Conservation (phyloP, 208 protist species). For the Jaenimonas drosophilae region DNA sequence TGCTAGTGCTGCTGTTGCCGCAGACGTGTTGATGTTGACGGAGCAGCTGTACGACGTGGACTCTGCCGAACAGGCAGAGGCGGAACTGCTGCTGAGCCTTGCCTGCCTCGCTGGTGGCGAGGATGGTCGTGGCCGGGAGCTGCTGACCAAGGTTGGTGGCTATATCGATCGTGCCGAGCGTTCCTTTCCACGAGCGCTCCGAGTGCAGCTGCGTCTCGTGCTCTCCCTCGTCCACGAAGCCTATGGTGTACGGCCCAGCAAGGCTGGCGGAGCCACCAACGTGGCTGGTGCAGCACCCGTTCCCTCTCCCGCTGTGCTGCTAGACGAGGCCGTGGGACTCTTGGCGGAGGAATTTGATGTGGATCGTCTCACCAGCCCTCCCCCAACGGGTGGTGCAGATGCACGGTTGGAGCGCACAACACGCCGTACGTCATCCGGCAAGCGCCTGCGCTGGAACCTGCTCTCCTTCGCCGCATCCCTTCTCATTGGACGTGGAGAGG, state of each 20-base stretch:
- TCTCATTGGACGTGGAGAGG: conserved; percentile 19
- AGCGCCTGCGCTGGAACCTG: conserved; percentile 37
- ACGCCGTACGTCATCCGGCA: conserved; percentile 16
- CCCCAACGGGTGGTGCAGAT: no score
- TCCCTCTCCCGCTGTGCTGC: no score
- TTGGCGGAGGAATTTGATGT: no score
- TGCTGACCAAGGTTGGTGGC: conserved; percentile 11
- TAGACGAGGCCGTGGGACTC: no score
- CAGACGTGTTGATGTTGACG: conserved; percentile 35
- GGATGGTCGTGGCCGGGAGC: conserved; percentile 8
- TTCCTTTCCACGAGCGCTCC: conserved; percentile 13
- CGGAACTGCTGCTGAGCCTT: conserved; percentile 17
- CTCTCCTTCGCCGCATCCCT: conserved; percentile 23
- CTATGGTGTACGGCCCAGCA: no score
- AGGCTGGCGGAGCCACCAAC: conserved; percentile 7
- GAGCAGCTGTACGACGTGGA: conserved; percentile 21
- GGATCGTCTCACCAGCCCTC: no score
- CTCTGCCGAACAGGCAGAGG: conserved; percentile 22
- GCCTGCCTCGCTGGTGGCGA: conserved; percentile 12
- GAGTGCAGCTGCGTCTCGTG: conserved; percentile 31
- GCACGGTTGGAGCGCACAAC: no score
- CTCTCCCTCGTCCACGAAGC: conserved; percentile 9
- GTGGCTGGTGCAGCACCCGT: conserved; percentile 2
- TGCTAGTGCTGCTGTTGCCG: conserved; percentile 21
- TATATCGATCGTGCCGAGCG: no score